Base-by-base conservation (phyloP, 805 yeast genomes). In the Lipomyces kockii region DNA sequence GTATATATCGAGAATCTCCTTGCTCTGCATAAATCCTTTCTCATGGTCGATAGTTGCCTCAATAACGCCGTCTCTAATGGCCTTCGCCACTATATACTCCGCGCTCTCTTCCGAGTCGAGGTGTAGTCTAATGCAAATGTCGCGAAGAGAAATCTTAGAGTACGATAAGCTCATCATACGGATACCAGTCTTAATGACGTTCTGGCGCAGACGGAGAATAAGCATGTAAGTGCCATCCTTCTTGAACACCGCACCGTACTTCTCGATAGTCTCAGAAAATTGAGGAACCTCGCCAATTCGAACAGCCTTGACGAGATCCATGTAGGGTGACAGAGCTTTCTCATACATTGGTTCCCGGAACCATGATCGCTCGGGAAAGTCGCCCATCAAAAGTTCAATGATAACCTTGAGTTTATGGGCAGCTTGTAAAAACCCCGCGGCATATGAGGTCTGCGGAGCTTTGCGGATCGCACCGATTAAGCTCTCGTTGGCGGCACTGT, bases 131-230 rank as follows among this genome's bases (percentile, higher is more conserved):
- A 95, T 85, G 79, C 99, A 95, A 65, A 95, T 92, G 76, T 95
- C 99, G 78, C 89, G 90, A 74, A 95, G 84, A 2, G 98, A 91
- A 69, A 95, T 95, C 77, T 87, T 88, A 68, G 95, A 90, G 81
- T 95, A 95, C 6, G 97, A 88, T 74, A 95, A 82, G 12, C 97
- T 91, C 76, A 95, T 91, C 75, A 91, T 90, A 78, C 98, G 86
- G 69, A 95, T 92, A 76, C 99, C 99, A 0, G 99, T 93, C 81
- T 94, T 95, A 80, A 95, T 95, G 69, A 95, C 99, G 78, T 94
- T 95, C 77, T 97, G 97, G 78, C 98, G 90, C 76, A 95, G 84
- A 75, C 98, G 87, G 58, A 92, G 84, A 57, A 95, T 95, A 74
- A 95, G 84, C 52, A 91, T 90, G 77, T 87, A 91, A 73, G 89